These are phyloP conservation scores for Pichia membranifaciens DNA, from an alignment of 805 yeast genomes.

Conservation along the genomic window DNA sequence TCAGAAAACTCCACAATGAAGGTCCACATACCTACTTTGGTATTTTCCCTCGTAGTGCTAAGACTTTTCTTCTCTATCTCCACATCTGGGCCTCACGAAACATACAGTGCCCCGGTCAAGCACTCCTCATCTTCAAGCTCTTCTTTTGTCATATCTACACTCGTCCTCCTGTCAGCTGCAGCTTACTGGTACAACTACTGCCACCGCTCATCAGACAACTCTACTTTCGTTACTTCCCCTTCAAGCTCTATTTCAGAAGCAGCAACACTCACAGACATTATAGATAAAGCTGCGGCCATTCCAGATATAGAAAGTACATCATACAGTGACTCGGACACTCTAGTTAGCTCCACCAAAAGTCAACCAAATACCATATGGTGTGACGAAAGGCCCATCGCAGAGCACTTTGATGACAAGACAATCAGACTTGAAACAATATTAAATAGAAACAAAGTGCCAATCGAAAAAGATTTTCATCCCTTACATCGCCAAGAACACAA, in stretches of 20 bases:
- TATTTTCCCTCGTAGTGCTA: conserved; percentile 11
- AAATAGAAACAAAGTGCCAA: conserved; percentile 1
- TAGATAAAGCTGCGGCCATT: conserved; percentile 2
- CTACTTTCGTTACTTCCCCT: background rate
- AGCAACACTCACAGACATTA: background rate
- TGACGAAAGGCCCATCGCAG: background rate
- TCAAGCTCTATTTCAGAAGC: background rate
- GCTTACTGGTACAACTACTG: background rate
- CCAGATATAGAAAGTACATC: background rate
- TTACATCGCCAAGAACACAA: conserved; percentile 8
- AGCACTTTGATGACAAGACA: background rate
- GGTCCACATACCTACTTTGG: conserved; percentile 26
- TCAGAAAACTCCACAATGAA: conserved; percentile 19
- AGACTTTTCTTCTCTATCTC: conserved; percentile 12
- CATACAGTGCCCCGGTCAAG: too few relatives aligned
- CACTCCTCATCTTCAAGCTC: background rate
- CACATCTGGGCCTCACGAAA: background rate
- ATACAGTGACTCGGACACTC: background rate
- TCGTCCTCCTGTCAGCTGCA: background rate
- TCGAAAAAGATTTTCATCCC: background rate
- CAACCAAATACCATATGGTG: too few relatives aligned
- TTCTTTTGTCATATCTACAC: background rate
- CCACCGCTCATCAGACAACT: background rate
- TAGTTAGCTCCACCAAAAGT: background rate
- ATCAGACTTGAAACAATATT: background rate